phyloP scores from a whole-genome alignment of 1,139 yeast genomes.

The Sugiyamaella pinicola region DNA sequence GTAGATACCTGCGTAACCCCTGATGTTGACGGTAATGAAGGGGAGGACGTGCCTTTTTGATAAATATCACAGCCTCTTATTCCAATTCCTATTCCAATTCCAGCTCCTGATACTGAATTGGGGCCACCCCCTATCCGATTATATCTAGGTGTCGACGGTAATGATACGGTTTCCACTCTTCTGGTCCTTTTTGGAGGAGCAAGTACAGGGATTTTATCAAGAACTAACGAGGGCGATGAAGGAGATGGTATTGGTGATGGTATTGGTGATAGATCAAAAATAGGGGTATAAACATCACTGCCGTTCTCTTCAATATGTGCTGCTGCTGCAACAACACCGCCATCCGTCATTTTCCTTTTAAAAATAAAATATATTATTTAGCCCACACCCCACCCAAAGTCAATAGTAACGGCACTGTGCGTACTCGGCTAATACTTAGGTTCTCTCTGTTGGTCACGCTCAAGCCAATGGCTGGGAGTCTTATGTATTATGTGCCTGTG shows the following conservation, averaged over 20 bases:
- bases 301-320: not conserved
- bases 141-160: constrained; percentile 13
- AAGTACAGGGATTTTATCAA: constrained; percentile 22
- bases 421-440: not conserved
- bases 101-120: constrained; percentile 5
- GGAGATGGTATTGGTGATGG: constrained; percentile 7
- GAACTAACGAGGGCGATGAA: constrained; percentile 18
- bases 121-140: not conserved
- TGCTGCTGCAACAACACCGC: not conserved
- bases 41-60: not conserved
- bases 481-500: not conserved
- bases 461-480: not conserved
- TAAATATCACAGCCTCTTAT: not conserved
- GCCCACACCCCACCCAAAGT: constrained; percentile 14
- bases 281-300: constrained; percentile 10
- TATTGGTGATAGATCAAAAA: constrained; percentile 1
- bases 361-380: constrained; percentile 14
- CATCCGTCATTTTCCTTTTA: constrained; percentile 3
- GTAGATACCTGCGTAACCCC: not conserved
- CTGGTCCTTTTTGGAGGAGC: constrained; percentile 20
- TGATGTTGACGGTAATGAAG: not conserved
- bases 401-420: not conserved
- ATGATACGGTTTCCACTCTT: constrained; percentile 14
- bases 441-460: not conserved
- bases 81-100: not conserved